Percentiles rank a stretch among this genome's conserved stretches.
Evolutionary conservation across 1,284 basidiomycete species (phyloP).

Genomic region (Golubevia pallescens): DNA sequence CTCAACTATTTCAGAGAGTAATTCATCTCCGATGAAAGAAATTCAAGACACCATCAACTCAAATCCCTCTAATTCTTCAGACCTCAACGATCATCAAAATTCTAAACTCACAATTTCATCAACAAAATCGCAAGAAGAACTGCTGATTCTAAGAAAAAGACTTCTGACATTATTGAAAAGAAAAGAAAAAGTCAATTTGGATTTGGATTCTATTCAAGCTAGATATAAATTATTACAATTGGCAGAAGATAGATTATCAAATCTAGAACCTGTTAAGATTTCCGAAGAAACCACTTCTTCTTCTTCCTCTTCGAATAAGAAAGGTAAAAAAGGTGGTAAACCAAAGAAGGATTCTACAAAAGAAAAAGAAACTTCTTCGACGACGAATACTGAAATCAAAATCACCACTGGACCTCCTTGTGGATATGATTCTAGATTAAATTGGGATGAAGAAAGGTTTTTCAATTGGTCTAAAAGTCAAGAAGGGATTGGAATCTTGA

Average conservation of each 20-base stretch:
- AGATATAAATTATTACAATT: constrained; percentile 20
- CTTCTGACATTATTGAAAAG: too few species aligned
- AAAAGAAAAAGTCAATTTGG: neutral
- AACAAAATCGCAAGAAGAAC: too few species aligned
- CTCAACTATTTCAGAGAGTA: too few species aligned
- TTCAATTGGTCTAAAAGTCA: constrained; percentile 11
- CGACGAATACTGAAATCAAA: neutral
- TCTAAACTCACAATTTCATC: too few species aligned
- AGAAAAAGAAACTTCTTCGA: neutral
- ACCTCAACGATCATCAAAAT: too few species aligned
- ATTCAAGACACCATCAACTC: too few species aligned
- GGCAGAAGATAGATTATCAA: constrained; percentile 21
- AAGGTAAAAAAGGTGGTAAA: constrained; percentile 6
- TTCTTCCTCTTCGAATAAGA: constrained; percentile 4
- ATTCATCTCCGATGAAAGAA: too few species aligned
- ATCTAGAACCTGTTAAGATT: constrained; percentile 9
- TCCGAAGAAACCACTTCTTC: neutral
- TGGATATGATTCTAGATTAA: constrained; percentile 28
- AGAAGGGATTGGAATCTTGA: constrained; percentile 10
- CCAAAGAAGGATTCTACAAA: too few species aligned
- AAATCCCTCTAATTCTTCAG: too few species aligned
- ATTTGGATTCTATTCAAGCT: constrained; percentile 10
- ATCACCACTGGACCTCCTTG: constrained; percentile 12
- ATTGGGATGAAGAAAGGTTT: constrained; percentile 26
- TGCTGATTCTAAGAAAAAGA: too few species aligned